Base-by-base conservation (phyloP, 306 rosid species). In the Corylus americana region DNA sequence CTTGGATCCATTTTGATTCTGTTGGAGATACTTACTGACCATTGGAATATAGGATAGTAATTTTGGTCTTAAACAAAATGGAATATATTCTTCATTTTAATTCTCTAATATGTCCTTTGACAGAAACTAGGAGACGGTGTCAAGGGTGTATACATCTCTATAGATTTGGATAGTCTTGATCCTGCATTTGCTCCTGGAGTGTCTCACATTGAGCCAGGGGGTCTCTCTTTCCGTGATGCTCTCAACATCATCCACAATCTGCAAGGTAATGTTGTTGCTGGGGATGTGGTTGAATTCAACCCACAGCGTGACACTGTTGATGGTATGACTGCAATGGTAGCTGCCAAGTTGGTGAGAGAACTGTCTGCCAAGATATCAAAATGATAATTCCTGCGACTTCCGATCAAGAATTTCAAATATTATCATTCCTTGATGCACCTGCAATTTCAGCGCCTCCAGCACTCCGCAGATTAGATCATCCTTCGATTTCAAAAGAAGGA, bases 311-410 rank as follows among this genome's bases (percentile, higher is more conserved):
- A 95, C 57, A 95, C 97, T 1, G 97, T 91, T 5, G 98, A 90
- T 42, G 99, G 98, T 78, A 93, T 95, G 99, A 95, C 99, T 35
- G 99, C 97, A 54, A 95, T 95, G 99, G 99, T 95, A 74, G 98
- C 97, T 66, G 99, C 99, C 7, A 95, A 95, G 88, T 78, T 95
- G 78, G 99, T 93, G 57, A 90, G 97, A 87, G 99, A 95, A 80
- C 54, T 93, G 80, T 51, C 96, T 35, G 99, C 98, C 0, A 93
- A 95, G 90, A 93, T 95, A 51, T 78, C 98, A 53, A 93, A 91
- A 83, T 94, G 83, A 87, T 58, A 72, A 8, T 61, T 53, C 20
- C 29, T 14, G 63, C 45, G 35, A 20, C 70, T 59, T 50, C 37
- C 68, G 8, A 11, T 13, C 45, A 51, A 35, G 58, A 25, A 3